Base-by-base conservation (phyloP, 768 basidiomycete genomes). In the Hypholoma fasciculare region DNA sequence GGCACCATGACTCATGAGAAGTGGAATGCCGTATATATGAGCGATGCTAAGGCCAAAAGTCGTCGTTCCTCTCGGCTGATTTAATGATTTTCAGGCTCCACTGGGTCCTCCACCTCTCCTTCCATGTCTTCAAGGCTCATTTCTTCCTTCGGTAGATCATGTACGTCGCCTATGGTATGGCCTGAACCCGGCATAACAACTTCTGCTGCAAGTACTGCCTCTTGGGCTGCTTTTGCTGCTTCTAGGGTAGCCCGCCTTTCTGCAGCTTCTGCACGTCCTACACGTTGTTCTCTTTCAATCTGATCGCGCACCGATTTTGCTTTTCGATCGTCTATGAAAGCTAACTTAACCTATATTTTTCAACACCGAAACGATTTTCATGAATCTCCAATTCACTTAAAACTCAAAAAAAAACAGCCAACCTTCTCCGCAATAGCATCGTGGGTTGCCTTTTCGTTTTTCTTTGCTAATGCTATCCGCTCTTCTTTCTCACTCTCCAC, bases 261-360 rank as follows among this genome's bases (percentile, higher is more conserved):
- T 27, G 69, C 66, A 36, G 65, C 68, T 7, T 64, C 67, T 20
- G 65, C 64, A 38, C 64, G 64, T 11, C 60, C 63, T 39, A 69
- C 74, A 44, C 84, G 74, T 50, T 69, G 73, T 59, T 83, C 74
- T 66, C 72, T 81, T 61, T 93, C 90, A 61, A 83, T 76, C 64
- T 87, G 75, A 58, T 91, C 85, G 7, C 70, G 71, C 58, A 81
- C 52, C 63, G 72, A 69, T 65, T 85, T 87, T 1, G 74, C 71
- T 65, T 78, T 87, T 51, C 92, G 81, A 67, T 94, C 92, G 48
- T 94, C 92, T 65, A 92, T 78, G 67, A 84, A 93, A 1, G 87
- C 87, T 50, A 92, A 71, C 68, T 86, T 90, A n/a, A 89, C 85
- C 92, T 93, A 61, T 2, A 13, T 16, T 27, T 27, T 30, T 17